Base-by-base conservation (phyloP, 495 filamentous ascomycete genomes). In the Neurospora sp. region DNA sequence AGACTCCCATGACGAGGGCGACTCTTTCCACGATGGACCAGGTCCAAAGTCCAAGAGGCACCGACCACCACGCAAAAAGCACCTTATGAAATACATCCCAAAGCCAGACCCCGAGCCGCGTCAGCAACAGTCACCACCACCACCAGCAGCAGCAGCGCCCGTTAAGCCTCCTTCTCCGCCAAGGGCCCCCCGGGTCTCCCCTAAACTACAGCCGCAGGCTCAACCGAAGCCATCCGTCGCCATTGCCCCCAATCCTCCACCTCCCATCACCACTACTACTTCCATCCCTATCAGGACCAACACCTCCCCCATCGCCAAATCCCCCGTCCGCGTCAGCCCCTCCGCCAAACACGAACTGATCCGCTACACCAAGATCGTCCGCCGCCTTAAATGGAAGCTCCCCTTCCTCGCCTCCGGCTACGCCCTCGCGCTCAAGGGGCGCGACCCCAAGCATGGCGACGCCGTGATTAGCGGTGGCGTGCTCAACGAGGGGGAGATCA, bases 331-430 rank as follows among this genome's bases (percentile, higher is more conserved):
- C 72, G 40, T 39, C 40, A 11, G 14, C 44, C 72, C 79, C 35
- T 70, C 79, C 20, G 80, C 85, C 5, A 71, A 81, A 18, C 78
- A 82, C 40, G 87, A 89, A 73, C 79, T 89, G 5, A 71, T 80
- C 2, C 87, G 88, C 10, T 89, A 86, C 79, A 80, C 83, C 71
- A 89, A 88, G 70, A 88, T 90, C 72, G 81, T 87, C 22, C 80
- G 84, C 3, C 85, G 89, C 0, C 79, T 91, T 18, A 83, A 85
- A 77, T 91, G 88, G 89, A 91, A 90, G 74, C 80, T 88, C 2
- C 85, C 84, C 5, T 88, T 87, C 76, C 83, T 91, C 53, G 85
- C 83, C 7, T 77, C 82, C 42, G 88, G 82, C 39, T 91, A 89
- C 78, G 77, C 77, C 20, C 76, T 82, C 2, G 87, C 87, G 3